Evolutionary conservation across 306 rosid species (phyloP).

Genomic region (Echinosophora koreensis): DNA sequence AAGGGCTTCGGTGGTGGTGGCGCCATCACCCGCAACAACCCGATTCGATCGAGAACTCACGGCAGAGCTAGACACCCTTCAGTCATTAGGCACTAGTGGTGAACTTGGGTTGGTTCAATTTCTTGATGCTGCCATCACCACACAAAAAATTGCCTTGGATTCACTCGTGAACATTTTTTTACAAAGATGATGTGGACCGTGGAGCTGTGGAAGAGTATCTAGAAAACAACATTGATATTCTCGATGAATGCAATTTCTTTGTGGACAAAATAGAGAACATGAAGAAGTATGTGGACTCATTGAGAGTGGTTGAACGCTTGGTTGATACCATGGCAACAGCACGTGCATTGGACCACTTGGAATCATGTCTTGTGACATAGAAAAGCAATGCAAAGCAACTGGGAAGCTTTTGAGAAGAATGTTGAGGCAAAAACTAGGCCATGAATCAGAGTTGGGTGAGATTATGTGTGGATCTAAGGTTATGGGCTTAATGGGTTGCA

Average conservation of each 20-base stretch:
- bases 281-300: slow-evolving; percentile 37
- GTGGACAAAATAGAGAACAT: slow-evolving; percentile 39
- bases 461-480: slow-evolving; percentile 49
- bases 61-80: slow-evolving; percentile 45
- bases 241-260: slow-evolving; percentile 50
- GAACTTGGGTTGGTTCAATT: slow-evolving; percentile 33
- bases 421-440: slow-evolving; percentile 31
- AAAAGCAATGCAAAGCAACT: slow-evolving; percentile 17
- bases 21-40: slow-evolving; percentile 39
- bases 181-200: slow-evolving; percentile 29
- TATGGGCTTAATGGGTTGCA: slow-evolving; percentile 48
- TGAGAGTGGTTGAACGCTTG: slow-evolving; percentile 38
- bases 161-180: slow-evolving; percentile 25
- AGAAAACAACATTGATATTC: slow-evolving; percentile 47
- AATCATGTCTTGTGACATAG: slow-evolving; percentile 36
- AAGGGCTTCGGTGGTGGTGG: slow-evolving; percentile 15
- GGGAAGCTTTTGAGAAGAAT: slow-evolving; percentile 34
- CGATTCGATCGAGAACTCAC: slow-evolving; percentile 39
- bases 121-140: slow-evolving; percentile 51
- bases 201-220: slow-evolving; percentile 44
- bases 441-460: slow-evolving; percentile 48
- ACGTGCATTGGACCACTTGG: slow-evolving; percentile 37
- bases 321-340: slow-evolving; percentile 11
- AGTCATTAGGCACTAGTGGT: not conserved
- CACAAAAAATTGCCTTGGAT: slow-evolving; percentile 50